A percentile compares a stretch with the other conserved stretches of the same genome.
Evolutionary conservation across 176 grass and related monocot species (phyloP).

Genomic region (Aegilops bicornis): DNA sequence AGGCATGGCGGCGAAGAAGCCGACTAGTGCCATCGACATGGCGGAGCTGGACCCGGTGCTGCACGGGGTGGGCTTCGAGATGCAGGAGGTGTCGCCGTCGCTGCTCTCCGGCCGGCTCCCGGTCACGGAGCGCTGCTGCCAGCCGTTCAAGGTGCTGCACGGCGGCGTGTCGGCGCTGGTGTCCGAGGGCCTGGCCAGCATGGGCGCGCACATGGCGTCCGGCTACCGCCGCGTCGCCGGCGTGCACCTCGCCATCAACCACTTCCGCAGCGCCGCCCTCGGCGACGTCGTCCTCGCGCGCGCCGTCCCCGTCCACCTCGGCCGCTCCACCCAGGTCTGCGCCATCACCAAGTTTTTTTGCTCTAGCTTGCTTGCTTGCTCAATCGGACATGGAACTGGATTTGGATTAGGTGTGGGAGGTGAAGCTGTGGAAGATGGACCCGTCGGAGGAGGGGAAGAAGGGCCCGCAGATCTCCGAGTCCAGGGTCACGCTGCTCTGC

Average conservation of each 20-base stretch:
- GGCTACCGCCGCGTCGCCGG: constrained; percentile 65
- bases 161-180: constrained; percentile 70
- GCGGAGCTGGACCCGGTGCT: constrained; percentile 59
- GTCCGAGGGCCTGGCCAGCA: constrained; percentile 71
- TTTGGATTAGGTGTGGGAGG: constrained; percentile 71
- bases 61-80: constrained; percentile 59
- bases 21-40: constrained; percentile 6
- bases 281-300: constrained; percentile 64
- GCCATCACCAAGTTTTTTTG: not conserved
- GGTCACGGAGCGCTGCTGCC: constrained; percentile 56
- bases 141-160: constrained; percentile 91
- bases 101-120: constrained; percentile 47
- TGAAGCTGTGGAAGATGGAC: constrained; percentile 62
- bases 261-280: constrained; percentile 61
- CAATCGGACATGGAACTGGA: not conserved
- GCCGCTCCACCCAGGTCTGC: constrained; percentile 57
- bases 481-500: constrained; percentile 65
- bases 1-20: not conserved
- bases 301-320: constrained; percentile 54
- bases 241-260: constrained; percentile 78
- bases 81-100: constrained; percentile 47
- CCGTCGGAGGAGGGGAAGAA: constrained; percentile 10
- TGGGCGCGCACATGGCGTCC: constrained; percentile 84
- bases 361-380: not conserved
- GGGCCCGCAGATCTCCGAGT: constrained; percentile 43